phyloP scores from a whole-genome alignment of 768 basidiomycete genomes.

The Hygrophoropsis aurantiaca region DNA sequence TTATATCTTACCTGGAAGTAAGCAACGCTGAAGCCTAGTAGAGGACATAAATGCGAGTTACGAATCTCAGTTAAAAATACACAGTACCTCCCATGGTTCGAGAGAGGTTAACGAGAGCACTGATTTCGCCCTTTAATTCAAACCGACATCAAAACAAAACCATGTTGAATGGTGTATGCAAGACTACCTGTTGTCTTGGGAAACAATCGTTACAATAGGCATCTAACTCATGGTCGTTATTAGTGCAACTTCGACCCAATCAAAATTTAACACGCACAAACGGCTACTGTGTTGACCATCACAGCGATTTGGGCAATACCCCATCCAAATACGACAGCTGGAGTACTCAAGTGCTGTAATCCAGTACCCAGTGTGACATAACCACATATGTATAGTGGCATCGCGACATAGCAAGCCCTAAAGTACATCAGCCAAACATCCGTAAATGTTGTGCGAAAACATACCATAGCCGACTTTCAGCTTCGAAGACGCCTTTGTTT shows the following conservation, averaged over 20 bases:
- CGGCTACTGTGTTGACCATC: conserved; percentile 62
- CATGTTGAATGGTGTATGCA: not conserved
- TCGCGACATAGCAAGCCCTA: conserved; percentile 61
- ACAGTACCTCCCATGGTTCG: conserved; percentile 48
- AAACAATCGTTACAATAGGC: conserved; percentile 53
- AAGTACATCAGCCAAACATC: not conserved
- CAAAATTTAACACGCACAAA: conserved; percentile 40
- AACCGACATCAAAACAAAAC: not conserved
- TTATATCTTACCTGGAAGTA: conserved; percentile 55
- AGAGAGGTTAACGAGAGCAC: conserved; percentile 57
- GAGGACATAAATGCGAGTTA: not conserved
- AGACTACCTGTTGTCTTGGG: conserved; percentile 39
- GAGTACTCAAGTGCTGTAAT: conserved; percentile 51
- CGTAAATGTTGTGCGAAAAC: conserved; percentile 7
- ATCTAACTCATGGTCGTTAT: conserved; percentile 27
- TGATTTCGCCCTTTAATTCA: conserved; percentile 56
- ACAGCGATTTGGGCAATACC: conserved; percentile 56
- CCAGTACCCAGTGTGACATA: conserved; percentile 58
- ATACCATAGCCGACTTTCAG: conserved; percentile 61
- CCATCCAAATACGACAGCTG: conserved; percentile 66
- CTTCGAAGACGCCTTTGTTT: conserved; percentile 59
- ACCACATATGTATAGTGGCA: conserved; percentile 61
- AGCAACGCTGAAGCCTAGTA: conserved; percentile 56
- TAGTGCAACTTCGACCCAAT: conserved; percentile 19
- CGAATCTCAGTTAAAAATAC: not conserved